Evolutionary conservation across 768 basidiomycete genomes (phyloP), one percentile per base, ranked within the genome.

Genomic region (Tricholoma bakamatsutake): DNA sequence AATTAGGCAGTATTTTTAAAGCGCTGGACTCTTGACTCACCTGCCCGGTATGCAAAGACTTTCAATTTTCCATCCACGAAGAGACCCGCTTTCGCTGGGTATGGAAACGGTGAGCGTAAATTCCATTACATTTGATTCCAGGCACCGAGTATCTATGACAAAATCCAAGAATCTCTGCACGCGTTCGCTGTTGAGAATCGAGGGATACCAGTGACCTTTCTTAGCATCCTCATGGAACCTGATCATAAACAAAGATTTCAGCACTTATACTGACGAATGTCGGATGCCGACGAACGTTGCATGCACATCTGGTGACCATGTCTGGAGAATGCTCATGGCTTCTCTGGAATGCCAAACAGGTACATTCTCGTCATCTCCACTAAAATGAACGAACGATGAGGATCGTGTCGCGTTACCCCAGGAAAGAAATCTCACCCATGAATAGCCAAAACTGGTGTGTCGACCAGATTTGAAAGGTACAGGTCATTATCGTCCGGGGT

Each of bases 401-500:
- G 50, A 17, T 28, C 24, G 50, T 54, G 27, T n/a, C 7, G 33
- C 48, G 8, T 33, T 54, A 49, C 39, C 46, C 43, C 47, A 13
- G 47, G n/a, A 13, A 48, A 50, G 48, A n/a, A 27, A 47, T n/a
- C 78, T 60, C 62, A 85, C 89, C 90, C 94, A 62, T 96, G 88
- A 37, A 95, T 75, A 1, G 85, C 90, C 11, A 93, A 73, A 1
- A 91, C 71, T 0, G 86, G 85, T 0, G 76, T 84, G 50, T 84
- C 76, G 1, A 78, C 83, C 9, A 93, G 69, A 64, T 97, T 97
- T 2, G 87, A 82, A 18, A 93, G 61, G 70, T 93, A 88, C 3
- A 95, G 67, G 62, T 96, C 92, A 65, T 96, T 93, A 69, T 95
- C 90, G 59, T 93, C 93, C 2, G 88, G 82, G 0, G 86, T 85